Percentiles rank a stretch among this genome's conserved stretches.
Conservation (phyloP, 352 stramenopile species). For the Peronospora farinosa region DNA sequence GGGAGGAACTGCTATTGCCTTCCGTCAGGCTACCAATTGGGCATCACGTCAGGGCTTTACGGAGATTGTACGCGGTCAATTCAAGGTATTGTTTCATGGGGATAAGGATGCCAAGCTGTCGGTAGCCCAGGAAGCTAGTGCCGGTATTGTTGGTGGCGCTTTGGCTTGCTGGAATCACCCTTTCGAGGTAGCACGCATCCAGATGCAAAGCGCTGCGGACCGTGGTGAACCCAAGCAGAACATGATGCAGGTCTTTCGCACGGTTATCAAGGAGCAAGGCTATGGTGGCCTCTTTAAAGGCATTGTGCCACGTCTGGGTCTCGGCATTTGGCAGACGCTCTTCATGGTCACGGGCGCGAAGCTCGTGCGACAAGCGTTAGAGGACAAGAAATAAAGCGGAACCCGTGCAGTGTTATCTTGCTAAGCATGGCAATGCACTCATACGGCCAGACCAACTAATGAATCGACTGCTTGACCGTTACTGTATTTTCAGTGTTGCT, state of each 20-base stretch:
- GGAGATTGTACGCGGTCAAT: constrained; percentile 78
- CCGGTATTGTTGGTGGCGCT: constrained; percentile 81
- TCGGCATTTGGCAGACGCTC: constrained; percentile 88
- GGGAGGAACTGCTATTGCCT: constrained; percentile 85
- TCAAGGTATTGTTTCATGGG: constrained; percentile 82
- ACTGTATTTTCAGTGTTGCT: constrained; percentile 2
- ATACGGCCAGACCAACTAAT: constrained; percentile 18
- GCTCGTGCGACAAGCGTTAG: constrained; percentile 81
- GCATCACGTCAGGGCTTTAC: constrained; percentile 87
- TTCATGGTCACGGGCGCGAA: constrained; percentile 91
- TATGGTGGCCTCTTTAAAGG: constrained; percentile 85
- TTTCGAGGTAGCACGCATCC: constrained; percentile 88
- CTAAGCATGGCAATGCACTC: constrained; percentile 4
- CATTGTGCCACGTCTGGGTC: constrained; percentile 80
- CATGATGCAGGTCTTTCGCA: constrained; percentile 87
- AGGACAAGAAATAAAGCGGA: constrained; percentile 41
- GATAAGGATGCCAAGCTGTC: constrained; percentile 85
- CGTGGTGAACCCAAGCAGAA: constrained; percentile 85
- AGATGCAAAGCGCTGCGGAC: constrained; percentile 88
- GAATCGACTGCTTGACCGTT: constrained; percentile 11
- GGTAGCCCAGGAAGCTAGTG: constrained; percentile 76
- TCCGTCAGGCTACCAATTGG: constrained; percentile 90
- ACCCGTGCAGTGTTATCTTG: constrained; percentile 1
- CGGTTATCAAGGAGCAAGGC: constrained; percentile 81
- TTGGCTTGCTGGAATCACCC: constrained; percentile 90